These are phyloP conservation scores for Fusarium siculi DNA, from an alignment of 2,329 filamentous ascomycete species.

Conservation along the genomic window DNA sequence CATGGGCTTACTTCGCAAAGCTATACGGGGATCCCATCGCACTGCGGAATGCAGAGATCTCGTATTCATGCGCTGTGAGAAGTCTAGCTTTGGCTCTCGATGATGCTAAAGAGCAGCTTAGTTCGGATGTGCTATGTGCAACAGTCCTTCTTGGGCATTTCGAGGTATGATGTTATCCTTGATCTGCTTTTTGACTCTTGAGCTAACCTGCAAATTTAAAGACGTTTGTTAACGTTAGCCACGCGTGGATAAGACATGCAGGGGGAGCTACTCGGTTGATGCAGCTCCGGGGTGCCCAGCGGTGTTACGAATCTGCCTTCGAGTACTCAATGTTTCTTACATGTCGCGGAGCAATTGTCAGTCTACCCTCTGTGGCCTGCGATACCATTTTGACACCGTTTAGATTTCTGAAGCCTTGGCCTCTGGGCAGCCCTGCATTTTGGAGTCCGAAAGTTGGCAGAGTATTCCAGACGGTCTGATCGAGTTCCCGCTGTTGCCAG, in stretches of 20 bases:
- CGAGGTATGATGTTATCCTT: rapidly evolving
- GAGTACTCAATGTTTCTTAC: neutral
- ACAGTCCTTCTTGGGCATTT: neutral
- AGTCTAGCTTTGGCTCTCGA: neutral
- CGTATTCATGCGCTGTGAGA: neutral
- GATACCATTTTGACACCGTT: rapidly evolving
- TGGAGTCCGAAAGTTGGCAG: neutral
- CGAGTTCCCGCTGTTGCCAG: neutral
- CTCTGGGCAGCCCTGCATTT: rapidly evolving
- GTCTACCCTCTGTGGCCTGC: rapidly evolving
- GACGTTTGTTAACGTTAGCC: neutral
- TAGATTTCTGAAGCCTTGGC: neutral
- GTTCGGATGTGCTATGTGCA: neutral
- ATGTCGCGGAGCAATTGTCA: neutral
- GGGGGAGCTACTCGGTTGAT: neutral
- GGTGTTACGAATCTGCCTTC: neutral
- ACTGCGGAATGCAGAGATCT: neutral
- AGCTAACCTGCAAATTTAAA: rapidly evolving
- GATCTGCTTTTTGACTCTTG: neutral
- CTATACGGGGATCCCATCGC: neutral
- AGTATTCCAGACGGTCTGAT: neutral
- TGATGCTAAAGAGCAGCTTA: neutral
- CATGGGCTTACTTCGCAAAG: neutral
- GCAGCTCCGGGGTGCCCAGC: neutral
- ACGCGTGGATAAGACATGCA: neutral